Conservation (phyloP, 176 grass and related monocot genomes). For the Themeda triandra region DNA sequence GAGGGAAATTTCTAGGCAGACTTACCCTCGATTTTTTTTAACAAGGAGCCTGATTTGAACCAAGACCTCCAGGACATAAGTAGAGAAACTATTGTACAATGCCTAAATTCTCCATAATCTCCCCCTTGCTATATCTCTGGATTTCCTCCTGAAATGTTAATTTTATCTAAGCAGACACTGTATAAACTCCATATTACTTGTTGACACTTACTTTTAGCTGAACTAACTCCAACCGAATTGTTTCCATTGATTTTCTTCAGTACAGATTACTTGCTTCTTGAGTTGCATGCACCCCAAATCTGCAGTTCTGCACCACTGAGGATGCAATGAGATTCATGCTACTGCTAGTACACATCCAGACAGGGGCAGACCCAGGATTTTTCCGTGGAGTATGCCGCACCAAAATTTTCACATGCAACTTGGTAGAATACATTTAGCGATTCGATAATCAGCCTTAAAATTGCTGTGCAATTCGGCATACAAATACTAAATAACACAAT, state of each 20-base stretch:
- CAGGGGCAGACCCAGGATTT: neutral
- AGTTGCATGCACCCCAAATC: neutral
- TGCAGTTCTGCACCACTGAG: neutral
- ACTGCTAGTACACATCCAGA: neutral
- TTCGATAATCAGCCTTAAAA: neutral
- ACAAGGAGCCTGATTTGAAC: neutral
- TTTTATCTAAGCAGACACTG: neutral
- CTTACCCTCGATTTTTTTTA: neutral
- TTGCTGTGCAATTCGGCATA: neutral
- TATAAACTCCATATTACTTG: neutral
- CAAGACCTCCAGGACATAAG: neutral
- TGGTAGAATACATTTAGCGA: neutral
- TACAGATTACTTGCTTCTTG: neutral
- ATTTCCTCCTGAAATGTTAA: neutral
- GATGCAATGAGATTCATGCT: neutral
- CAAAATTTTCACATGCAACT: neutral
- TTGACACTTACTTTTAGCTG: neutral
- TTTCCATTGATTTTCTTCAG: neutral
- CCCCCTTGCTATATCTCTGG: neutral
- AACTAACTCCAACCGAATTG: neutral
- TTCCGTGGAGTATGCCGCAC: neutral
- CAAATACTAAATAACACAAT: neutral
- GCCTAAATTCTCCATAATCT: neutral
- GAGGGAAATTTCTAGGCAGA: neutral
- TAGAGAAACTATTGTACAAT: neutral